Conservation (phyloP, 2,329 filamentous ascomycete species). For the Aspergillus aculeatinus region DNA sequence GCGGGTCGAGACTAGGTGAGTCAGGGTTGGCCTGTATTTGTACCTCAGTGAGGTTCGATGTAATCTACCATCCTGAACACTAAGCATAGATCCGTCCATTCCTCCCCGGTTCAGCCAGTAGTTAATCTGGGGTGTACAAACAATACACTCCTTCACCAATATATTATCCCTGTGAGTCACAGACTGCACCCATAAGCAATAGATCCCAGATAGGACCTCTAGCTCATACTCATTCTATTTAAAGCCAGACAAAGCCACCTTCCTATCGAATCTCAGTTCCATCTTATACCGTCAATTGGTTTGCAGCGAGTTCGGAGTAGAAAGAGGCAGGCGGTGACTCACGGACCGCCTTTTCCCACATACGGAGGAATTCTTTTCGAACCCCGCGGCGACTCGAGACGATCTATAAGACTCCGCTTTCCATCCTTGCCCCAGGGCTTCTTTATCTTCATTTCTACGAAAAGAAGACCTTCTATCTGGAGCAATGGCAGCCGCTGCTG, state of each 20-base stretch:
- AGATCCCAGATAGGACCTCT: too few relatives aligned
- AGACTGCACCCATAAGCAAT: background rate
- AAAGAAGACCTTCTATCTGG: constrained; percentile 23
- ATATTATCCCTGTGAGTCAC: background rate
- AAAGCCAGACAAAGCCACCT: background rate
- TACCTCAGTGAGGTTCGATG: background rate
- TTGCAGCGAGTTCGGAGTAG: background rate
- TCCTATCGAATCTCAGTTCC: background rate
- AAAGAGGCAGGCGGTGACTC: constrained; percentile 19
- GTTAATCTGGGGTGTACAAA: background rate
- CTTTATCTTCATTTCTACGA: constrained; percentile 25
- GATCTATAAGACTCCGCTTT: constrained; percentile 12
- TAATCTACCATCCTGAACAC: background rate
- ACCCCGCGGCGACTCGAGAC: constrained; percentile 19
- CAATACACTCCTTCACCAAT: background rate
- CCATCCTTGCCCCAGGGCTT: constrained; percentile 15
- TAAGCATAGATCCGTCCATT: background rate
- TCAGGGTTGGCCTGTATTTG: background rate
- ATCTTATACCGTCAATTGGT: background rate
- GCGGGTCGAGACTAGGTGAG: background rate
- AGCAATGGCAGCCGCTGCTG: constrained; percentile 46
- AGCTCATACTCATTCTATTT: background rate
- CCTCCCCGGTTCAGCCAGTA: background rate
- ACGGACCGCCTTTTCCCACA: constrained; percentile 19
- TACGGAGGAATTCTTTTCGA: constrained; percentile 19